These are phyloP conservation scores for Saccharomycopsis selenospora DNA, from an alignment of 805 yeast species.

Conservation along the genomic window DNA sequence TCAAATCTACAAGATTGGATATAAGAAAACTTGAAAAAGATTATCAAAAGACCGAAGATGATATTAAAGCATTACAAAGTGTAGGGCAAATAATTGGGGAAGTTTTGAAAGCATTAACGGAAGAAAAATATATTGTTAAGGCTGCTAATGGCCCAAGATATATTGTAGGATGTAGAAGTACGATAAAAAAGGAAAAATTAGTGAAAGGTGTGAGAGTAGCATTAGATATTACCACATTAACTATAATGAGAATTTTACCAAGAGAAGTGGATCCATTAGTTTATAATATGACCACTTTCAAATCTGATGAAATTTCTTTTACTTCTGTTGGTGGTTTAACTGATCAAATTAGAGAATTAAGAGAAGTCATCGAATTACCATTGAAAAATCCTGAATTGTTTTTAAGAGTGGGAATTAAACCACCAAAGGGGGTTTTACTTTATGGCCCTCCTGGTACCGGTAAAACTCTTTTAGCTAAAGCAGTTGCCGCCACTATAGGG, in stretches of 20 bases:
- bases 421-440: conserved; percentile 95
- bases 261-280: conserved; percentile 98
- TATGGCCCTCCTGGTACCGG: conserved; percentile 99
- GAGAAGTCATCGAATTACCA: conserved; percentile 97
- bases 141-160: conserved; percentile 97
- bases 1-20: conserved; percentile 74
- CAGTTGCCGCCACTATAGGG: conserved; percentile 97
- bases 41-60: conserved; percentile 91
- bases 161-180: conserved; percentile 94
- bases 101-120: conserved; percentile 89
- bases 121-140: conserved; percentile 90
- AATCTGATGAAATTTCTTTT: conserved; percentile 95
- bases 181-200: conserved; percentile 73
- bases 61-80: conserved; percentile 92
- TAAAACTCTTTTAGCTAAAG: conserved; percentile 93
- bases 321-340: conserved; percentile 93
- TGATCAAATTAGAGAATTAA: conserved; percentile 91
- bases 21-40: conserved; percentile 78
- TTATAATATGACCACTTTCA: conserved; percentile 95
- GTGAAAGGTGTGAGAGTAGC: conserved; percentile 96
- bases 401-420: conserved; percentile 91
- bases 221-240: conserved; percentile 92
- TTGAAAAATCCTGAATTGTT: conserved; percentile 95
- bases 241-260: conserved; percentile 95
- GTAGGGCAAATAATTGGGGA: conserved; percentile 98